Percentiles rank a stretch among this genome's conserved stretches.
Conservation (phyloP, 139 green algal genomes). For the Chlorella sorokiniana region DNA sequence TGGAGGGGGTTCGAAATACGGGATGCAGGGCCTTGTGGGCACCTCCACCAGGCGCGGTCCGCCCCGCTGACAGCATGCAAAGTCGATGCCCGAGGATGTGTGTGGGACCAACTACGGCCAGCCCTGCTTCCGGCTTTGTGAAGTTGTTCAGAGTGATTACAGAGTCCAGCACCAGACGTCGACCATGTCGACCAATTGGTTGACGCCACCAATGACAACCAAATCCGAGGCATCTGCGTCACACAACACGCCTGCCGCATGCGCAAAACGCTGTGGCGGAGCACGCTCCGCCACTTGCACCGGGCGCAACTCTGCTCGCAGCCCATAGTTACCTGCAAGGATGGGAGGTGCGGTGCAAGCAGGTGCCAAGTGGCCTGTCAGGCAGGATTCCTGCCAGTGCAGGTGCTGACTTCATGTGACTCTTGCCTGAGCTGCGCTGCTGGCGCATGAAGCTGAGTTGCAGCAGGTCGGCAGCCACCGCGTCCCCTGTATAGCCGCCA, state of each 20-base stretch:
- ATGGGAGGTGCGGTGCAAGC: not conserved
- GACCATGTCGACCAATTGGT: slow-evolving; percentile 54
- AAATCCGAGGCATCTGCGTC: slow-evolving; percentile 36
- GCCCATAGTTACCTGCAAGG: slow-evolving; percentile 7
- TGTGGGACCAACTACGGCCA: too few species aligned
- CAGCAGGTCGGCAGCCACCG: slow-evolving; percentile 58
- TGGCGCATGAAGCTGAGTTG: slow-evolving; percentile 38
- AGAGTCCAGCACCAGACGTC: slow-evolving; percentile 53
- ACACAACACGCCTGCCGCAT: slow-evolving; percentile 41
- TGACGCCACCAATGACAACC: slow-evolving; percentile 67
- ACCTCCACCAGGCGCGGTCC: too few species aligned
- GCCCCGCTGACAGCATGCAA: too few species aligned
- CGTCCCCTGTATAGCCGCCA: slow-evolving; percentile 60
- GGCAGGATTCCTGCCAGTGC: not conserved
- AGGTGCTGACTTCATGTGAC: not conserved
- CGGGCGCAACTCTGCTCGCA: slow-evolving; percentile 37
- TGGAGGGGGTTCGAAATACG: too few species aligned
- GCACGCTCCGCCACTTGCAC: slow-evolving; percentile 23
- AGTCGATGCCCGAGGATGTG: too few species aligned
- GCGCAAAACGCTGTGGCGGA: slow-evolving; percentile 52
- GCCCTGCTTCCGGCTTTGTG: too few species aligned
- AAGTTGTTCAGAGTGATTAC: too few species aligned
- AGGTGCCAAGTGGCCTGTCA: not conserved
- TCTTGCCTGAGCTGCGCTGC: slow-evolving; percentile 25
- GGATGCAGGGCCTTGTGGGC: too few species aligned